Percentiles rank a stretch among this genome's conserved stretches.
phyloP scores from a whole-genome alignment of 106 monocot species.

The Apostasia ramifera region DNA sequence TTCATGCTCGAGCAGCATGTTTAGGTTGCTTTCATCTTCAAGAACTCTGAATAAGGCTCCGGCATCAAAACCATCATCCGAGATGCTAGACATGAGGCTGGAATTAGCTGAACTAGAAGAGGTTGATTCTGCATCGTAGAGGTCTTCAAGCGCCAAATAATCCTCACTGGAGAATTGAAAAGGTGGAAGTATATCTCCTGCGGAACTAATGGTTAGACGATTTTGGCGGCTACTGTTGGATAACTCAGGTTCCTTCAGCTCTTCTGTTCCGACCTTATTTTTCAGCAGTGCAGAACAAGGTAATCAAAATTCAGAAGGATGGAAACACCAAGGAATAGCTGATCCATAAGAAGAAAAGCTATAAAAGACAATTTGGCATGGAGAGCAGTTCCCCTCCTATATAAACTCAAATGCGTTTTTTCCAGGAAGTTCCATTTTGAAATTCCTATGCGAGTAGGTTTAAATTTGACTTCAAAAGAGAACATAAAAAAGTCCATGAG shows the following conservation, averaged over 20 bases:
- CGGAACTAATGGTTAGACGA: background rate
- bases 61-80: slow-evolving; percentile 46
- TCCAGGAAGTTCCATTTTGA: too few species aligned
- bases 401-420: too few species aligned
- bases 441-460: too few species aligned
- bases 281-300: background rate
- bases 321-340: background rate
- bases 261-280: background rate
- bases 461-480: too few species aligned
- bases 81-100: slow-evolving; percentile 22
- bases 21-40: slow-evolving; percentile 11
- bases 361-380: too few species aligned
- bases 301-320: background rate
- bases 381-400: too few species aligned
- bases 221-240: slow-evolving; percentile 7
- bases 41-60: slow-evolving; percentile 41
- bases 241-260: slow-evolving; percentile 4
- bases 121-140: slow-evolving; percentile 25
- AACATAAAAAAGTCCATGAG: too few species aligned
- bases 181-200: slow-evolving; percentile 8
- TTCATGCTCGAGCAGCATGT: slow-evolving; percentile 3
- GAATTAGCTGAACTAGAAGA: slow-evolving; percentile 51
- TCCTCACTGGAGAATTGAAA: slow-evolving; percentile 30
- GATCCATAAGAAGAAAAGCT: too few species aligned
- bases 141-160: slow-evolving; percentile 54